Conservation (phyloP, 2,329 filamentous ascomycete genomes). For the Orbilia oligospora region DNA sequence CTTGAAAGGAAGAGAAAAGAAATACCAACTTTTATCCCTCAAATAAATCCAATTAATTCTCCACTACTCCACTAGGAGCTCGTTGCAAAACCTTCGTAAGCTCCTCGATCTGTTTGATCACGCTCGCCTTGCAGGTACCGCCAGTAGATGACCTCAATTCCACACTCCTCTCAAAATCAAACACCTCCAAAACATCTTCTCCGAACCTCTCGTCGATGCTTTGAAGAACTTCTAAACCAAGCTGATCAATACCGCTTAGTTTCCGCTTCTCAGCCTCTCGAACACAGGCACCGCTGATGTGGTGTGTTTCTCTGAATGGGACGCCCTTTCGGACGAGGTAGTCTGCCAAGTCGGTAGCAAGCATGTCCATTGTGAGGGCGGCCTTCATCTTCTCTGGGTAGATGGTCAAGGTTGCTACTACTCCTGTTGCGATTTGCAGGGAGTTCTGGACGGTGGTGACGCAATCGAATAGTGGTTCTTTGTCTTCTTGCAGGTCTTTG, state of each 20-base stretch:
- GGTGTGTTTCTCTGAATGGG: conserved; percentile 84
- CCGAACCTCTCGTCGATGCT: conserved; percentile 78
- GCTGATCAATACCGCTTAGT: conserved; percentile 77
- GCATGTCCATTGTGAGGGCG: conserved; percentile 85
- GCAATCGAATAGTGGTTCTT: conserved; percentile 87
- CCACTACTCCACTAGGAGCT: neutral
- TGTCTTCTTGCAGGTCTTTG: conserved; percentile 91
- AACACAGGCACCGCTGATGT: conserved; percentile 81
- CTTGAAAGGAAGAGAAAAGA: too few species aligned
- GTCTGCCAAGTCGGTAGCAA: conserved; percentile 79
- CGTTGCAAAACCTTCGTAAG: conserved; percentile 64
- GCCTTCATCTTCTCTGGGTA: conserved; percentile 82
- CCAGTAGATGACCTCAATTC: conserved; percentile 83
- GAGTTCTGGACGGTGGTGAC: conserved; percentile 86
- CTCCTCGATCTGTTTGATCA: conserved; percentile 75
- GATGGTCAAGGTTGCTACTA: conserved; percentile 80
- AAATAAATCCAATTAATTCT: neutral
- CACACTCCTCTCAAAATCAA: conserved; percentile 86
- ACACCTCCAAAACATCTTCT: conserved; percentile 78
- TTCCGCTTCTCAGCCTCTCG: conserved; percentile 78
- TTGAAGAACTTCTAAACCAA: conserved; percentile 77
- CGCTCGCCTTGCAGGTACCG: conserved; percentile 80
- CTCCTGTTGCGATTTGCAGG: conserved; percentile 84
- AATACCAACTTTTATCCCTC: neutral
- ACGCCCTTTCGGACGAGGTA: conserved; percentile 77